Percentiles rank a stretch among this genome's conserved stretches.
Evolutionary conservation across 2,329 filamentous ascomycete genomes (phyloP).

Genomic region (Fusarium sp.): DNA sequence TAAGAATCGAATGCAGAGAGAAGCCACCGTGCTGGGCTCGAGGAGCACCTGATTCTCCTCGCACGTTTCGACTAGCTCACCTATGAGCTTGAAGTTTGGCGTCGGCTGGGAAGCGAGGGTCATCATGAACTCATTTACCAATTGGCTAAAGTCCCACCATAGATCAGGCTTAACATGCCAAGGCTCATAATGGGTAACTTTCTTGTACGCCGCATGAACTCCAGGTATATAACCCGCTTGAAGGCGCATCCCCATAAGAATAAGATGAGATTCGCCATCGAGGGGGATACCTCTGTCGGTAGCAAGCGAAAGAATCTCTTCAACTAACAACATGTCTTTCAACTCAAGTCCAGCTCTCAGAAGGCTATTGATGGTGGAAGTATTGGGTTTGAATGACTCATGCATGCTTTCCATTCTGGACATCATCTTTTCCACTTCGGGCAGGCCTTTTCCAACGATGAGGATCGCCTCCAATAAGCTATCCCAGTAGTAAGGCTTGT

Average conservation of each 20-base stretch:
- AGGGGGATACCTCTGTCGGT: constrained; percentile 73
- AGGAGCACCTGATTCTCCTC: constrained; percentile 77
- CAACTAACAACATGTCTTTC: constrained; percentile 77
- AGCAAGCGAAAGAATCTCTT: constrained; percentile 77
- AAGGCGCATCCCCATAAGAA: constrained; percentile 83
- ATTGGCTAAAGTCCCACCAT: constrained; percentile 65
- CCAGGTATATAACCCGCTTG: constrained; percentile 78
- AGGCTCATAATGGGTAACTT: constrained; percentile 50
- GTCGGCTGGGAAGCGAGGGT: constrained; percentile 71
- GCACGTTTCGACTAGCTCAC: constrained; percentile 78
- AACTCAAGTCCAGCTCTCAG: constrained; percentile 78
- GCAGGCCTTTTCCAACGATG: constrained; percentile 74
- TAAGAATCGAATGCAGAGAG: constrained; percentile 80
- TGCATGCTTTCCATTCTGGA: constrained; percentile 77
- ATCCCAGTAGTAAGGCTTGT: constrained; percentile 72
- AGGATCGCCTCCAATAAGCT: constrained; percentile 79
- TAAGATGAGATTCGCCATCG: constrained; percentile 76
- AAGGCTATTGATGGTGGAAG: constrained; percentile 80
- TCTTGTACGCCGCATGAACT: constrained; percentile 73
- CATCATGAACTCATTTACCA: constrained; percentile 78
- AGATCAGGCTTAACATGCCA: constrained; percentile 59
- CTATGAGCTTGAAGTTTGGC: constrained; percentile 76
- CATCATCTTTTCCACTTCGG: constrained; percentile 63
- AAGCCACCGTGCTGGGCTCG: constrained; percentile 78
- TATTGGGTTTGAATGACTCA: constrained; percentile 68